Evolutionary conservation across 2,329 filamentous ascomycete species (phyloP).

Genomic region (Sarocladium oryzae): DNA sequence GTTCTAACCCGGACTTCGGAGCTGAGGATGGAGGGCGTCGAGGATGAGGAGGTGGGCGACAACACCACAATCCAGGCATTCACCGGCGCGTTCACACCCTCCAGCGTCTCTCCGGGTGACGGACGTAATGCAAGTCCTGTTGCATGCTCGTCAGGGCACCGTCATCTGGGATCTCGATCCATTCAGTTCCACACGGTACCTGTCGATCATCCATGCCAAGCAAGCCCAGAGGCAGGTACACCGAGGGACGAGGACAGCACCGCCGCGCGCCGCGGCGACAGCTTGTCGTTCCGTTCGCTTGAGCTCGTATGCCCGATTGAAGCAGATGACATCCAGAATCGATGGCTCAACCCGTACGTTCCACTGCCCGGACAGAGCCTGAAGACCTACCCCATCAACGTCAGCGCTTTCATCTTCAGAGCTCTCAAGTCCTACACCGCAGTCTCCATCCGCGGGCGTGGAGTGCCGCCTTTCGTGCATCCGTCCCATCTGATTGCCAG

Average conservation of each 20-base stretch:
- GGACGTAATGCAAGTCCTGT: not conserved
- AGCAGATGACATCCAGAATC: constrained; percentile 38
- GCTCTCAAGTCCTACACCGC: constrained; percentile 38
- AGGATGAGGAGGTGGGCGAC: not conserved
- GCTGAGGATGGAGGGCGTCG: not conserved
- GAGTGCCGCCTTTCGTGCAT: constrained; percentile 39
- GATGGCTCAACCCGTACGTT: constrained; percentile 42
- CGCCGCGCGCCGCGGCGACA: not conserved
- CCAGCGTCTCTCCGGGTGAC: not conserved
- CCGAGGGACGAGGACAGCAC: not conserved
- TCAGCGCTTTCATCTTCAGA: constrained; percentile 32
- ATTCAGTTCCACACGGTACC: constrained; percentile 8
- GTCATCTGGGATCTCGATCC: not conserved
- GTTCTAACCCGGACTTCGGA: not conserved
- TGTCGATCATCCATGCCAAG: not conserved
- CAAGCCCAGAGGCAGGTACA: not conserved
- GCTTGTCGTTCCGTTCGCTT: constrained; percentile 26
- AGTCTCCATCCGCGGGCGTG: constrained; percentile 28
- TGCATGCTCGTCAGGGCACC: not conserved
- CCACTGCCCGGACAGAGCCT: constrained; percentile 34
- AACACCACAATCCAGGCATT: not conserved
- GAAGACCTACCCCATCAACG: constrained; percentile 33
- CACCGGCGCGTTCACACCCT: not conserved
- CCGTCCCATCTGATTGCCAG: constrained; percentile 21
- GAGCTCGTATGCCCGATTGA: constrained; percentile 39